Base-by-base conservation (phyloP, 148 eudicot species). In the Spergularia marina region DNA sequence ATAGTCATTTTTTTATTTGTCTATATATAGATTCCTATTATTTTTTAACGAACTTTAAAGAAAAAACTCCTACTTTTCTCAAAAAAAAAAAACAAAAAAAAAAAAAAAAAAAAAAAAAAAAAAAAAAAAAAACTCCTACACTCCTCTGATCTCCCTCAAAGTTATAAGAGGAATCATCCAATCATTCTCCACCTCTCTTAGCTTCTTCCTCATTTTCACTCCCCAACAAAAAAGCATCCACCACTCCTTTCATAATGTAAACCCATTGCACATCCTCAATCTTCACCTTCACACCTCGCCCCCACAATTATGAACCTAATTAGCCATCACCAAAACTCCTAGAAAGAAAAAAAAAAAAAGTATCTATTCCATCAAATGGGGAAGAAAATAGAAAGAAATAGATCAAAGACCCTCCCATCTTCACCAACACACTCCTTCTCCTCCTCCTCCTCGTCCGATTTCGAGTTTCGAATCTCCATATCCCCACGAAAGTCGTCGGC, bases 401-500 rank as follows among this genome's bases (percentile, higher is more conserved):
- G 81, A 75, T 87, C 93, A 14, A 85, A 90, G 70, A 91, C 98
- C 56, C 91, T 90, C 44, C 97, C 98, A 0, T 90, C 95, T 1
- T 93, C 98, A 0, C 95, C 98, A 1, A 80, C 92, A 56, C 93
- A 93, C 21, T 88, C 97, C 4, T 67, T 78, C 73, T 85, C 92
- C 30, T 90, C 82, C 0, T 80, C 92, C 0, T 90, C 95, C 41
- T 90, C 95, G 15, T 89, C 88, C 2, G 97, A 94, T 10, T 94
- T 91, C 71, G 97, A 91, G 76, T 90, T 94, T 88, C 81, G 86
- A 12, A 82, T 87, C 83, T 82, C 91, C 1, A 16, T 87, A 63
- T 91, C 98, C 5, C 98, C 98, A 0, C 89, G 89, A 1, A 91
- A 91, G 40, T 86, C 95, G 44, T 81, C 97, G 58, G 78, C 86